Percentiles rank a stretch among this genome's conserved stretches.
These are phyloP conservation scores for Boletus fagicola DNA, from an alignment of 768 basidiomycete genomes.

Conservation along the genomic window DNA sequence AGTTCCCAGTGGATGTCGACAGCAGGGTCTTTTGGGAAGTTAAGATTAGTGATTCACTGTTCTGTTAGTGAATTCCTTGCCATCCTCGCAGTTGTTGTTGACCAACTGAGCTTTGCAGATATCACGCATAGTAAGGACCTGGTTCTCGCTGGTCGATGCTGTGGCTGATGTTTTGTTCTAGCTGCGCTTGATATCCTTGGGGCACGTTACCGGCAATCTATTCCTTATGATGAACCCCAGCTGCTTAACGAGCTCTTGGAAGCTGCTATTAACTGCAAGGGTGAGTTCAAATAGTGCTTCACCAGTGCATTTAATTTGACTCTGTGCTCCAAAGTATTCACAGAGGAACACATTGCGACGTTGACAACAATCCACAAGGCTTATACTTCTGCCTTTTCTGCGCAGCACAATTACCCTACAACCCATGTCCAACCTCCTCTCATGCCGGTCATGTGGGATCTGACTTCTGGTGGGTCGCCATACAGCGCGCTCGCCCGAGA, in stretches of 20 bases:
- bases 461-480: slow-evolving; percentile 19
- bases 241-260: slow-evolving; percentile 47
- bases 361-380: slow-evolving; percentile 45
- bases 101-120: slow-evolving; percentile 24
- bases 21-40: slow-evolving; percentile 74
- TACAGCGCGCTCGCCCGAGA: slow-evolving; percentile 64
- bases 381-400: slow-evolving; percentile 21
- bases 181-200: slow-evolving; percentile 61
- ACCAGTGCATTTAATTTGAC: background rate
- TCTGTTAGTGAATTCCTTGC: slow-evolving; percentile 46
- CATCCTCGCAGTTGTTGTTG: slow-evolving; percentile 1
- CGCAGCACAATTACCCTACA: slow-evolving; percentile 5
- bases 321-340: slow-evolving; percentile 48
- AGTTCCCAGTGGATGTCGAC: slow-evolving; percentile 76
- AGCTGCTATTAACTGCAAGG: slow-evolving; percentile 55
- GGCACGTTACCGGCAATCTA: slow-evolving; percentile 42
- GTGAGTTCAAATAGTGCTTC: slow-evolving; percentile 47
- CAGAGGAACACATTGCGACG: slow-evolving; percentile 53
- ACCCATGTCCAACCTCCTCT: slow-evolving; percentile 10
- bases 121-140: slow-evolving; percentile 34
- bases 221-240: slow-evolving; percentile 34
- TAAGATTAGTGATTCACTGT: slow-evolving; percentile 60
- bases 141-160: background rate
- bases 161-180: slow-evolving; percentile 28
- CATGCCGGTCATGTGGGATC: slow-evolving; percentile 25